phyloP scores from a whole-genome alignment of 78 protist species.

The Capsaspora owczarzaki region DNA sequence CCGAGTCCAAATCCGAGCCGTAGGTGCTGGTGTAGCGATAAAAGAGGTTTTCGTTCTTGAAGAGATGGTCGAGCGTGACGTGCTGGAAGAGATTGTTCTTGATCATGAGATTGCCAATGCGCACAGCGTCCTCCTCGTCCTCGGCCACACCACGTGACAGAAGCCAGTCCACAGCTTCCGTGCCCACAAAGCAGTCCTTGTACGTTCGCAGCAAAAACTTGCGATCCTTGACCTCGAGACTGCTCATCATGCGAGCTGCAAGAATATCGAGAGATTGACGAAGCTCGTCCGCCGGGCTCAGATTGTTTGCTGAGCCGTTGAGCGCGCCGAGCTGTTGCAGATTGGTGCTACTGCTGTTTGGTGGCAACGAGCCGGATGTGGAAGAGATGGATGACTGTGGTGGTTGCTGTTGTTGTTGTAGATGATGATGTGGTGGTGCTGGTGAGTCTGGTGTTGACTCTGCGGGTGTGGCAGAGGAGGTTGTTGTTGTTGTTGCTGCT shows the following conservation, averaged over 20 bases:
- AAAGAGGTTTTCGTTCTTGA: slow-evolving; percentile 5
- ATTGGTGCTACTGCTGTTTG: not conserved
- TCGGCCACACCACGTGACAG: not conserved
- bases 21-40: slow-evolving; percentile 23
- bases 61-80: slow-evolving; percentile 21
- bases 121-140: not conserved
- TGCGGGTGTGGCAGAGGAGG: too few species aligned
- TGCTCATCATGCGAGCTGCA: not conserved
- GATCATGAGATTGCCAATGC: not conserved
- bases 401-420: too few species aligned
- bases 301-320: too few species aligned
- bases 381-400: not conserved
- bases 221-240: slow-evolving; percentile 15
- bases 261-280: not conserved
- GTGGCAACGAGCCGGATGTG: too few species aligned
- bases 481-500: too few species aligned
- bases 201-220: not conserved
- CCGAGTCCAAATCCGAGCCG: too few species aligned
- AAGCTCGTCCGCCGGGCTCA: too few species aligned
- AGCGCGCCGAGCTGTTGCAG: not conserved
- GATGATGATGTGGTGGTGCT: too few species aligned
- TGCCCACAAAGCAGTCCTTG: slow-evolving; percentile 28
- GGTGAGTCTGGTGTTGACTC: too few species aligned
- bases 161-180: slow-evolving; percentile 13
- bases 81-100: not conserved